Evolutionary conservation across 805 yeast genomes (phyloP).

Genomic region (Monosporozyma yasuniensis): DNA sequence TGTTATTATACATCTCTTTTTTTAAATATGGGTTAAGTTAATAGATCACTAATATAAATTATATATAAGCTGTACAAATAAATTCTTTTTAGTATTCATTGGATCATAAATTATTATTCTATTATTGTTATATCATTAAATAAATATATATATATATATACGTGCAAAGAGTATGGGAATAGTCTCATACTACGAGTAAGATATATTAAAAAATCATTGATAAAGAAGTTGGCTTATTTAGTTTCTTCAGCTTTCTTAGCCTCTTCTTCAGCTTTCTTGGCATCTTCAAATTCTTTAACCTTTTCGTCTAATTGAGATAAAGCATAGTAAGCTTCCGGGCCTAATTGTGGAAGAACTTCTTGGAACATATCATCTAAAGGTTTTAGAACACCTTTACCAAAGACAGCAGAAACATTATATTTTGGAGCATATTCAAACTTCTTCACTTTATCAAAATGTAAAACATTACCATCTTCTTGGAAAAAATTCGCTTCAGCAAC

Average conservation of each 20-base stretch:
- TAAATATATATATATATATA: not conserved
- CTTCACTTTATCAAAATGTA: conserved; percentile 94
- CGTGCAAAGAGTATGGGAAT: not conserved
- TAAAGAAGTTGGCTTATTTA: not conserved
- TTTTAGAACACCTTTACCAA: conserved; percentile 93
- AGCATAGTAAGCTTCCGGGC: conserved; percentile 88
- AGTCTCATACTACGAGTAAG: conserved; percentile 5
- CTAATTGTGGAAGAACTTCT: conserved; percentile 88
- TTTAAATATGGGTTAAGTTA: not conserved
- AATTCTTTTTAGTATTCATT: not conserved
- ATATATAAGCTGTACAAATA: not conserved
- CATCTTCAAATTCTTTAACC: conserved; percentile 38
- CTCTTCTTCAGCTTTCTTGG: conserved; percentile 39
- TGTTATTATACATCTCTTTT: not conserved
- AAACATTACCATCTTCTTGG: conserved; percentile 90
- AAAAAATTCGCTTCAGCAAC: conserved; percentile 97
- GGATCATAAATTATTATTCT: not conserved
- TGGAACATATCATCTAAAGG: conserved; percentile 87
- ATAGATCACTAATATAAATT: not conserved
- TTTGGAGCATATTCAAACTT: conserved; percentile 82
- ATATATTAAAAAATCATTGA: not conserved
- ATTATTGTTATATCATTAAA: not conserved
- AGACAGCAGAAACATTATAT: conserved; percentile 87
- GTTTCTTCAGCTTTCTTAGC: conserved; percentile 50
- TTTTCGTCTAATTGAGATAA: conserved; percentile 84